A percentile compares a stretch with the other conserved stretches of the same genome.
Conservation (phyloP, 352 stramenopile genomes). For the Phytophthora boehmeriae region DNA sequence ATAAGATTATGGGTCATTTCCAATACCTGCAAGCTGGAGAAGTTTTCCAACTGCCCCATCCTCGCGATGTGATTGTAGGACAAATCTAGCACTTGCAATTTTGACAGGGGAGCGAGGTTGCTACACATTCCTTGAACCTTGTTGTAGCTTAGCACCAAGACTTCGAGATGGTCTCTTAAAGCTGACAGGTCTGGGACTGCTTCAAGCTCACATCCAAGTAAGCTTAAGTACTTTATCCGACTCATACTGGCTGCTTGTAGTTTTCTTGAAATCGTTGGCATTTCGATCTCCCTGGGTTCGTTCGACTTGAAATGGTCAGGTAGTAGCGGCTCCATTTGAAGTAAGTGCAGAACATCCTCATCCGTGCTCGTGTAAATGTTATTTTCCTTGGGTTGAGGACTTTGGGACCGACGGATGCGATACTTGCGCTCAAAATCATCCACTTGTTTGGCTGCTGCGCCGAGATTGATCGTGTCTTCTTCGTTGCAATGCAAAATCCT, state of each 20-base stretch:
- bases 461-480: conserved; percentile 39
- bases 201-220: conserved; percentile 62
- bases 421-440: conserved; percentile 73
- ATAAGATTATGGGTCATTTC: conserved; percentile 78
- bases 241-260: conserved; percentile 21
- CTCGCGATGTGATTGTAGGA: conserved; percentile 65
- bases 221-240: conserved; percentile 49
- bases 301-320: conserved; percentile 6
- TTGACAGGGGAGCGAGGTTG: conserved; percentile 37
- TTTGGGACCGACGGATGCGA: conserved; percentile 46
- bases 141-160: conserved; percentile 79
- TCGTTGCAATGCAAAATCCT: conserved; percentile 17
- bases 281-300: not conserved
- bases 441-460: conserved; percentile 32
- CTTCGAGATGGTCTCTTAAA: conserved; percentile 52
- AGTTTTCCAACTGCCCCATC: conserved; percentile 49
- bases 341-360: conserved; percentile 33
- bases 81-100: conserved; percentile 61
- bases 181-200: conserved; percentile 47
- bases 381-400: conserved; percentile 16
- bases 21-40: conserved; percentile 44
- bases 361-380: conserved; percentile 26
- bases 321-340: conserved; percentile 54
- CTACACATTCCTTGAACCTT: conserved; percentile 48
- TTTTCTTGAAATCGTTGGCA: conserved; percentile 2